Evolutionary conservation across 2,329 filamentous ascomycete genomes (phyloP).

Genomic region (Cladophialophora exuberans): DNA sequence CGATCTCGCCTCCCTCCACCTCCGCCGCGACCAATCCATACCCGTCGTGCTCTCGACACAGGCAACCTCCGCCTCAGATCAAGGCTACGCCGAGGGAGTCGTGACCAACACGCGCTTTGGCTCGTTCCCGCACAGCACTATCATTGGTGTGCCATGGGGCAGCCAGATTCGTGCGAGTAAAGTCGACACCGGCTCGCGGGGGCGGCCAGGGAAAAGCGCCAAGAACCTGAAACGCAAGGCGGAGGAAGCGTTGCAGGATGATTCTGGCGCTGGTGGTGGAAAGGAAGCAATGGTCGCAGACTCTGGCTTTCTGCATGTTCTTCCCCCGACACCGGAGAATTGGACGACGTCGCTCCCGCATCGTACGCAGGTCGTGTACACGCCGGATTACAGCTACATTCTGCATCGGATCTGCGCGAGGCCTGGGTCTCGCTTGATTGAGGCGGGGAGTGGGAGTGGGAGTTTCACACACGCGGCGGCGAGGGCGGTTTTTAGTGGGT

Average conservation of each 20-base stretch:
- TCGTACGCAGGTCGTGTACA: constrained; percentile 57
- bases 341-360: constrained; percentile 57
- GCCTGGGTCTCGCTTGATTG: constrained; percentile 51
- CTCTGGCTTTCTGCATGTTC: constrained; percentile 53
- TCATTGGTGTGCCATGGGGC: constrained; percentile 83
- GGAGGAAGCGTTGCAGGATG: constrained; percentile 43
- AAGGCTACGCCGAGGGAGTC: constrained; percentile 75
- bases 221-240: constrained; percentile 55
- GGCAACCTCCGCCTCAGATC: constrained; percentile 58
- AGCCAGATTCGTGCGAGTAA: constrained; percentile 87
- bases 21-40: constrained; percentile 83
- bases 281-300: constrained; percentile 37
- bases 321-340: constrained; percentile 54
- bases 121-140: constrained; percentile 79
- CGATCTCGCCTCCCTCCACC: constrained; percentile 78
- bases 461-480: constrained; percentile 56
- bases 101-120: constrained; percentile 93
- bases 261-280: constrained; percentile 1
- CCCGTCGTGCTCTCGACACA: constrained; percentile 71
- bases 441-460: constrained; percentile 56
- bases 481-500: constrained; percentile 53
- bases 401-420: constrained; percentile 52
- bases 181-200: constrained; percentile 89
- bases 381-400: constrained; percentile 57
- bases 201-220: constrained; percentile 62